phyloP scores from a whole-genome alignment of 768 basidiomycete genomes.

The Daedalea quercina region DNA sequence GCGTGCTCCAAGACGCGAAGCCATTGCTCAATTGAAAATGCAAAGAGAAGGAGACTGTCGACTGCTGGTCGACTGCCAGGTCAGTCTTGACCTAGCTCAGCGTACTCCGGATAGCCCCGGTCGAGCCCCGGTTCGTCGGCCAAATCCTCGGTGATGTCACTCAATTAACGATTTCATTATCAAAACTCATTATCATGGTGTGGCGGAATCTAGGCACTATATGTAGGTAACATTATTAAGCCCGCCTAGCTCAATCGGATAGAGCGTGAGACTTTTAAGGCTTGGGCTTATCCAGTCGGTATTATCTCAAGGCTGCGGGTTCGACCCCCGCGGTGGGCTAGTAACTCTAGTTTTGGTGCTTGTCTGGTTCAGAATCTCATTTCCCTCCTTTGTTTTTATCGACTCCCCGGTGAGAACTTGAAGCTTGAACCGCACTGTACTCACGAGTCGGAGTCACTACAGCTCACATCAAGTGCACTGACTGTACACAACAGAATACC shows the following conservation, averaged over 20 bases:
- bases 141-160: background rate
- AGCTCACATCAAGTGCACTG: too few species aligned
- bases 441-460: too few species aligned
- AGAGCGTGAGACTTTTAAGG: slow-evolving; percentile 60
- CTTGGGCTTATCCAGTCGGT: background rate
- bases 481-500: too few species aligned
- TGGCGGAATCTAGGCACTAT: too few species aligned
- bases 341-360: too few species aligned
- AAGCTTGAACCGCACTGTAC: too few species aligned
- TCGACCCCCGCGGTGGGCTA: slow-evolving; percentile 83
- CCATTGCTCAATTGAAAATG: slow-evolving; percentile 13
- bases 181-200: too few species aligned
- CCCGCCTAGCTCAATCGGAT: slow-evolving; percentile 65
- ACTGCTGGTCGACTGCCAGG: slow-evolving; percentile 2
- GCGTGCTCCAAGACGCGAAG: slow-evolving; percentile 17
- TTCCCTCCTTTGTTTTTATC: background rate
- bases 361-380: too few species aligned
- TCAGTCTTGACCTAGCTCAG: background rate
- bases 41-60: background rate
- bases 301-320: slow-evolving; percentile 78
- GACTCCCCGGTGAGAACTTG: too few species aligned
- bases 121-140: slow-evolving; percentile 6
- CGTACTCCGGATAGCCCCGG: slow-evolving; percentile 4
- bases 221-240: slow-evolving; percentile 9
- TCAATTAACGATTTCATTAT: slow-evolving; percentile 3